Evolutionary conservation across 805 yeast genomes (phyloP), one percentile per base, ranked within the genome.

Genomic region (Metahyphopichia silvanorum): DNA sequence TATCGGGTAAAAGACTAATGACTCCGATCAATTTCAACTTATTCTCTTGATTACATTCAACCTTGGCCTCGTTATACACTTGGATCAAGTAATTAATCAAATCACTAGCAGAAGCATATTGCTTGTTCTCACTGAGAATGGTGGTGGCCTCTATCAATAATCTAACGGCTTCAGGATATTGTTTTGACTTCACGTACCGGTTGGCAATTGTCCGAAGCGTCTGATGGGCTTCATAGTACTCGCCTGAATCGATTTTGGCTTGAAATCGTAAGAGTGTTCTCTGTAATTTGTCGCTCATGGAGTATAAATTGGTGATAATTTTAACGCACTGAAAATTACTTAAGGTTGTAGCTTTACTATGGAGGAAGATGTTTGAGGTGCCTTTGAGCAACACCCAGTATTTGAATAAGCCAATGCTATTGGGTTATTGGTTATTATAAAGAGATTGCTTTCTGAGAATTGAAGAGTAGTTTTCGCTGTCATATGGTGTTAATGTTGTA

Each of bases 141-240:
- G 76, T 63, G 0, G 94, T 74, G 25, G 91, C 89, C 44, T 79
- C 78, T 46, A 77, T 76, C 20, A 91, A 68, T 35, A 88, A 62
- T 30, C 84, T 88, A 32, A 77, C 70, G 7, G 97, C 95, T 24
- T 82, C 81, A 3, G 60, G 63, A 53, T 73, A 86, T 38, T 82
- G 77, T 39, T 77, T 77, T 16, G 79, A 53, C 42, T 85, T 77
- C 26, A 84, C 82, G 51, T 85, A 83, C 52, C 98, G 71, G 44
- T 88, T 88, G 25, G 86, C 85, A 33, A 91, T 84, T 5, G 98
- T 87, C 50, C 96, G 70, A 32, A 93, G 71, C 0, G 96, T 89
- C 58, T 93, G 98, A 55, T 91, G 96, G 0, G 98, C 98, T 55
- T 93, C 98, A 55, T 91, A 91, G 62, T 72, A 87, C 34, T 88